Conservation (phyloP, 2,329 filamentous ascomycete genomes). For the Endoconidiophora polonica region DNA sequence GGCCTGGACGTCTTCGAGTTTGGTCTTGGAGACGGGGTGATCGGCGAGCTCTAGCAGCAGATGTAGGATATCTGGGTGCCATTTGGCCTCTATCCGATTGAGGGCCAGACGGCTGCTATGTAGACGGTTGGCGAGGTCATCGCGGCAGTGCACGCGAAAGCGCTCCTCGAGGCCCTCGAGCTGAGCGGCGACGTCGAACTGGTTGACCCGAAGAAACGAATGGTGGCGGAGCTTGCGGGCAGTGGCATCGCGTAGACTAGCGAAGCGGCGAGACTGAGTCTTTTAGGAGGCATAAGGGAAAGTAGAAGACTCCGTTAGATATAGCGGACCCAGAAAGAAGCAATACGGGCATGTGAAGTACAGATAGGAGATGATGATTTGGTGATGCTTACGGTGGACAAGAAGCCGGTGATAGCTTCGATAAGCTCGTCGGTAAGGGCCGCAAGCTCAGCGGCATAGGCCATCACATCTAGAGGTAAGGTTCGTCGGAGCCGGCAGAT, state of each 20-base stretch:
- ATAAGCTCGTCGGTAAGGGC: slow-evolving; percentile 57
- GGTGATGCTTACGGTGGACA: slow-evolving; percentile 30
- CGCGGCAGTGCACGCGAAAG: slow-evolving; percentile 63
- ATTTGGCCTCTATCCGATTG: slow-evolving; percentile 36
- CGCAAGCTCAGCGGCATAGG: slow-evolving; percentile 48
- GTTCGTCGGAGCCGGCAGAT: too few species aligned
- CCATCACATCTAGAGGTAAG: slow-evolving; percentile 34
- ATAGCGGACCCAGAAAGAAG: background rate
- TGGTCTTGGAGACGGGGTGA: slow-evolving; percentile 54
- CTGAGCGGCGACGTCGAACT: slow-evolving; percentile 51
- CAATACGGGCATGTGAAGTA: slow-evolving; percentile 2
- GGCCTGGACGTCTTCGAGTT: slow-evolving; percentile 43
- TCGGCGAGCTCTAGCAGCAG: slow-evolving; percentile 70
- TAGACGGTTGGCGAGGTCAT: slow-evolving; percentile 61
- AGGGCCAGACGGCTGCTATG: slow-evolving; percentile 42
- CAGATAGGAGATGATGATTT: slow-evolving; percentile 12
- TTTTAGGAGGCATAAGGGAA: background rate
- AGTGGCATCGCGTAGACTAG: slow-evolving; percentile 13
- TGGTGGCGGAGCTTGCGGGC: slow-evolving; percentile 31
- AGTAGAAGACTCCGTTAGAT: background rate
- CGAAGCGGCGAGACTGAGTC: slow-evolving; percentile 20
- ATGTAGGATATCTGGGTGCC: slow-evolving; percentile 63
- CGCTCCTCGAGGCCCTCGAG: slow-evolving; percentile 69
- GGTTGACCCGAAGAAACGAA: slow-evolving; percentile 50
- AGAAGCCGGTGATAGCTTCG: slow-evolving; percentile 39